Conservation (phyloP, 2,329 filamentous ascomycete species). For the Cladosporium sp. region DNA sequence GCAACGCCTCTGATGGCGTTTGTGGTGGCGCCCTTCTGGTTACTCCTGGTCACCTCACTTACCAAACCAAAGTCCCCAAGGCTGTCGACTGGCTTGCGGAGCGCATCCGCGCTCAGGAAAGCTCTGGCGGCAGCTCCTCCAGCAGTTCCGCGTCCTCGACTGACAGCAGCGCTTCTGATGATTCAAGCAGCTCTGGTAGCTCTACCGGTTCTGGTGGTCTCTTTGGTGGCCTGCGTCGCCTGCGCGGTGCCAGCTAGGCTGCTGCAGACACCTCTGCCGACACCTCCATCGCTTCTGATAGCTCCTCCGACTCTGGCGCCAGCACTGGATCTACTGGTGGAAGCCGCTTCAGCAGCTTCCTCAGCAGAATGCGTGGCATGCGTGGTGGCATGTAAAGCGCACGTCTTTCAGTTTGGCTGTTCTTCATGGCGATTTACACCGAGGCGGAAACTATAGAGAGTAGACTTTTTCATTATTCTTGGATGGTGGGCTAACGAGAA, state of each 20-base stretch:
- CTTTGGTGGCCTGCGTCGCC: not conserved
- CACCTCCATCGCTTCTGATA: not conserved
- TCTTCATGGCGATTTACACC: not conserved
- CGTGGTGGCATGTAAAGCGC: not conserved
- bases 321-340: not conserved
- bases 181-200: not conserved
- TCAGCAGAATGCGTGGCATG: not conserved
- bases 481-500: not conserved
- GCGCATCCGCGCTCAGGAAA: conserved; percentile 15
- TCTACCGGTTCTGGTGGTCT: not conserved
- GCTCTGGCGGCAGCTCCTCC: not conserved
- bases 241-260: not conserved
- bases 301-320: not conserved
- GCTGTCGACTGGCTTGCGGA: conserved; percentile 34
- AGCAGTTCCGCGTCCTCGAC: not conserved
- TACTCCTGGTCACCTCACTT: conserved; percentile 37
- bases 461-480: not conserved
- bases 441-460: not conserved
- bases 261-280: not conserved
- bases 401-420: not conserved
- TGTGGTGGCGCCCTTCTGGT: conserved; percentile 39
- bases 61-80: conserved; percentile 27
- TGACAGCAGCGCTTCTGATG: not conserved
- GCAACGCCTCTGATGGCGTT: conserved; percentile 37
- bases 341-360: not conserved